A percentile compares a stretch with the other conserved stretches of the same genome.
phyloP scores from a whole-genome alignment of 257 asterid species.

The Lycium ferocissimum region DNA sequence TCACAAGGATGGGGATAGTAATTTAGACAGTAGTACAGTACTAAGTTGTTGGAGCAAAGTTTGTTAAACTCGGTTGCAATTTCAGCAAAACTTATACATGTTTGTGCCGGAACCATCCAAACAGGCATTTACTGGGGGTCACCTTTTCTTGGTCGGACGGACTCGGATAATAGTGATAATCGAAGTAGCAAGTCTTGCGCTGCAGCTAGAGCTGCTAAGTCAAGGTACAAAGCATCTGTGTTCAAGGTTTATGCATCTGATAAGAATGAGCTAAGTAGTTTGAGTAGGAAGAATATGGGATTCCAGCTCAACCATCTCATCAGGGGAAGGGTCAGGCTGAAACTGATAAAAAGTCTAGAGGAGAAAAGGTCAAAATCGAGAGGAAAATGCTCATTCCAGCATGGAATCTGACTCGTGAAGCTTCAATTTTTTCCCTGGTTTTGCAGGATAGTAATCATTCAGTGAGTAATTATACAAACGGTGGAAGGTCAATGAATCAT shows the following conservation, averaged over 20 bases:
- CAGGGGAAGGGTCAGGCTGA: slow-evolving; percentile 50
- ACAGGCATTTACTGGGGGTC: slow-evolving; percentile 41
- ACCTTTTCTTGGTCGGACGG: slow-evolving; percentile 45
- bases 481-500: slow-evolving; percentile 49
- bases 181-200: slow-evolving; percentile 59
- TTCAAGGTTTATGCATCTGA: background rate
- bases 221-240: background rate
- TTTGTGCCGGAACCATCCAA: slow-evolving; percentile 46
- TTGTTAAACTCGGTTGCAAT: slow-evolving; percentile 40
- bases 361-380: slow-evolving; percentile 74
- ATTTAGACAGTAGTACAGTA: slow-evolving; percentile 42
- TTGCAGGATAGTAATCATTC: slow-evolving; percentile 63
- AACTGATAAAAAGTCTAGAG: slow-evolving; percentile 61
- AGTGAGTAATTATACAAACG: slow-evolving; percentile 49
- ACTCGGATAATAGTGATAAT: slow-evolving; percentile 66
- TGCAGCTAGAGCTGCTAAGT: slow-evolving; percentile 30
- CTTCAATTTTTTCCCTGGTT: slow-evolving; percentile 60
- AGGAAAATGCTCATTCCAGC: slow-evolving; percentile 85
- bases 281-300: slow-evolving; percentile 53
- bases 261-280: slow-evolving; percentile 48
- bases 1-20: slow-evolving; percentile 41
- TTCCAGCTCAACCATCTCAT: slow-evolving; percentile 46
- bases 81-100: slow-evolving; percentile 45
- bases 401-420: slow-evolving; percentile 88
- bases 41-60: slow-evolving; percentile 46